Percentiles rank a stretch among this genome's conserved stretches.
phyloP scores from a whole-genome alignment of 2,329 filamentous ascomycete species.

The Alternaria sp. region DNA sequence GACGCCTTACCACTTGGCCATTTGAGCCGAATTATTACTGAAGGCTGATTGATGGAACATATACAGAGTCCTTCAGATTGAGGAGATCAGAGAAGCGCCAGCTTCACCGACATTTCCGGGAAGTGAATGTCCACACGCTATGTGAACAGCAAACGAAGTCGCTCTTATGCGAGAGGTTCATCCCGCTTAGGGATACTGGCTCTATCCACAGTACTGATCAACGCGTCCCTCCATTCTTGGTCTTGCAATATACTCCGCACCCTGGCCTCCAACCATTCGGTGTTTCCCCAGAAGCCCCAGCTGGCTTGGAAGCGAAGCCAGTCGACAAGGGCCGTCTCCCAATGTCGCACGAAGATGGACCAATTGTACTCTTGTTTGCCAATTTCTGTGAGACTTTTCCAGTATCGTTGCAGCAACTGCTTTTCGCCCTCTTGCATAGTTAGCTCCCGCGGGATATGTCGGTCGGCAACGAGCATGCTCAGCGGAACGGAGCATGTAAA shows the following conservation, averaged over 20 bases:
- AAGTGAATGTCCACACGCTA: background rate
- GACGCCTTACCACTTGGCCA: constrained; percentile 39
- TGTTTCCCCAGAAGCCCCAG: constrained; percentile 52
- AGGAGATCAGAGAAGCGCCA: background rate
- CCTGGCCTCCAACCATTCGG: constrained; percentile 47
- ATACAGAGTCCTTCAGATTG: background rate
- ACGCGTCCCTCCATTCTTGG: constrained; percentile 28
- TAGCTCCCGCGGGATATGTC: constrained; percentile 51
- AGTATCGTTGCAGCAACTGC: constrained; percentile 62
- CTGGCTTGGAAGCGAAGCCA: constrained; percentile 63
- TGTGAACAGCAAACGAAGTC: background rate
- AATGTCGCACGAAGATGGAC: constrained; percentile 65
- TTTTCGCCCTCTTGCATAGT: constrained; percentile 62
- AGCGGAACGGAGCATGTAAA: constrained; percentile 72
- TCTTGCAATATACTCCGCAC: constrained; percentile 41
- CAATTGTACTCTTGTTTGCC: constrained; percentile 60
- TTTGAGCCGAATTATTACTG: constrained; percentile 16
- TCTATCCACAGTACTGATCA: constrained; percentile 25
- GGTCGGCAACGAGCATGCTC: constrained; percentile 57
- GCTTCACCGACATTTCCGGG: background rate
- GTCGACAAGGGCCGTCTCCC: constrained; percentile 73
- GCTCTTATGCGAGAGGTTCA: background rate
- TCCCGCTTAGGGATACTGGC: background rate
- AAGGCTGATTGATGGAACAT: background rate
- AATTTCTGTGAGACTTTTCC: constrained; percentile 46